Evolutionary conservation across 108 stramenopile genomes (phyloP).

Genomic region (Cyclostephanos tholiformis): DNA sequence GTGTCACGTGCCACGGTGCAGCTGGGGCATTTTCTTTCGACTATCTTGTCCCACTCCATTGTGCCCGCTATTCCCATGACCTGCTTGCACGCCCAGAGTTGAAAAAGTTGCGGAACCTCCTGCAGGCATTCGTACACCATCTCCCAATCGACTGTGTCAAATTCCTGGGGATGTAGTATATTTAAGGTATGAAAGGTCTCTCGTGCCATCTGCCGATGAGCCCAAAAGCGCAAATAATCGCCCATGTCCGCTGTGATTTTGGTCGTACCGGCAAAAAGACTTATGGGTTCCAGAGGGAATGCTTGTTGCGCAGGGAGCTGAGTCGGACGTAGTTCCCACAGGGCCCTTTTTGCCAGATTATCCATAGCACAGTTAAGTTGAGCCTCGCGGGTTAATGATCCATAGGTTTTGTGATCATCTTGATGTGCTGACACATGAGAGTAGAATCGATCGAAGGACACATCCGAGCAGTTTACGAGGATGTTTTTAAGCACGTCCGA

Average conservation of each 20-base stretch:
- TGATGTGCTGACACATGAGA: constrained; percentile 29
- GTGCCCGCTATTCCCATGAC: constrained; percentile 20
- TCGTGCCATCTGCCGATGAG: neutral
- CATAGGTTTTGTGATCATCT: constrained; percentile 6
- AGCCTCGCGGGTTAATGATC: neutral
- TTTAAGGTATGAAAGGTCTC: neutral
- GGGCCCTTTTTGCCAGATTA: neutral
- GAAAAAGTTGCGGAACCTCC: neutral
- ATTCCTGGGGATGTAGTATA: neutral
- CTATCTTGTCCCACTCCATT: neutral
- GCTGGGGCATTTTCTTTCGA: constrained; percentile 3
- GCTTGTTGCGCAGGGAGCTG: constrained; percentile 2
- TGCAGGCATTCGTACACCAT: constrained; percentile 1
- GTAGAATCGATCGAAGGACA: constrained; percentile 7
- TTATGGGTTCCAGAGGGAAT: constrained; percentile 23
- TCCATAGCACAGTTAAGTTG: constrained; percentile 19
- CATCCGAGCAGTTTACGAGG: constrained; percentile 10
- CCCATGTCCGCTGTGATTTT: constrained; percentile 24
- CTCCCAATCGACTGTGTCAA: constrained; percentile 13
- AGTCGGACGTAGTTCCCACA: neutral
- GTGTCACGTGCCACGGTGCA: constrained; percentile 1
- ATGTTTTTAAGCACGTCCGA: constrained; percentile 24
- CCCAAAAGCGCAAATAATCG: neutral
- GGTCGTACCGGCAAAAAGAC: constrained; percentile 2
- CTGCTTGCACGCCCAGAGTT: constrained; percentile 19